phyloP scores from a whole-genome alignment of 768 basidiomycete species.

The Sarcomyxa edulis region DNA sequence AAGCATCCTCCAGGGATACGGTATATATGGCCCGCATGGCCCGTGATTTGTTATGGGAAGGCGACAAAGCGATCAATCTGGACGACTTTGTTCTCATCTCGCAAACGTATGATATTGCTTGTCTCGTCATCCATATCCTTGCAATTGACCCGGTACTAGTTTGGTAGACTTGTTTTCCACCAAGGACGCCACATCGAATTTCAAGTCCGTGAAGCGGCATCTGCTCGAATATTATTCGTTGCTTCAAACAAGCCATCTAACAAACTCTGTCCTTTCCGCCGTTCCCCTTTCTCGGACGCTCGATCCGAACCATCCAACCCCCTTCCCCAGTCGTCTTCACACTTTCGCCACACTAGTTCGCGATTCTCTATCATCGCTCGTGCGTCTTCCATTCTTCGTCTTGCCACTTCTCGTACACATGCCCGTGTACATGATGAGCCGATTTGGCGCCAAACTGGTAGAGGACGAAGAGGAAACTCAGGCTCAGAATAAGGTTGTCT shows the following conservation, averaged over 20 bases:
- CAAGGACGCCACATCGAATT: slow-evolving; percentile 52
- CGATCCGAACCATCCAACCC: slow-evolving; percentile 69
- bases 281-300: slow-evolving; percentile 81
- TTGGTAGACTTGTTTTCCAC: slow-evolving; percentile 86
- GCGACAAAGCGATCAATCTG: slow-evolving; percentile 69
- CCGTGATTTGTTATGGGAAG: slow-evolving; percentile 87
- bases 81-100: slow-evolving; percentile 80
- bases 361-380: slow-evolving; percentile 64
- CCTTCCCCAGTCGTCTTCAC: slow-evolving; percentile 78
- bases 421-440: slow-evolving; percentile 82
- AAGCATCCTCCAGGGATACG: slow-evolving; percentile 61
- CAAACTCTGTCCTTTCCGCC: slow-evolving; percentile 79
- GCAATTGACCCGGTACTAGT: slow-evolving; percentile 34
- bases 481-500: slow-evolving; percentile 95
- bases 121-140: slow-evolving; percentile 4
- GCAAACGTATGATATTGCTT: slow-evolving; percentile 62
- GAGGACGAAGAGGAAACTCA: slow-evolving; percentile 91
- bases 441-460: slow-evolving; percentile 66
- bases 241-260: slow-evolving; percentile 73
- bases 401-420: slow-evolving; percentile 79
- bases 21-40: slow-evolving; percentile 90
- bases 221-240: slow-evolving; percentile 89
- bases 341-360: slow-evolving; percentile 76
- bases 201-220: slow-evolving; percentile 55
- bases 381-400: slow-evolving; percentile 85